A percentile compares a stretch with the other conserved stretches of the same genome.
These are phyloP conservation scores for Aureobasidium sp. DNA, from an alignment of 2,329 filamentous ascomycete genomes.

Conservation along the genomic window DNA sequence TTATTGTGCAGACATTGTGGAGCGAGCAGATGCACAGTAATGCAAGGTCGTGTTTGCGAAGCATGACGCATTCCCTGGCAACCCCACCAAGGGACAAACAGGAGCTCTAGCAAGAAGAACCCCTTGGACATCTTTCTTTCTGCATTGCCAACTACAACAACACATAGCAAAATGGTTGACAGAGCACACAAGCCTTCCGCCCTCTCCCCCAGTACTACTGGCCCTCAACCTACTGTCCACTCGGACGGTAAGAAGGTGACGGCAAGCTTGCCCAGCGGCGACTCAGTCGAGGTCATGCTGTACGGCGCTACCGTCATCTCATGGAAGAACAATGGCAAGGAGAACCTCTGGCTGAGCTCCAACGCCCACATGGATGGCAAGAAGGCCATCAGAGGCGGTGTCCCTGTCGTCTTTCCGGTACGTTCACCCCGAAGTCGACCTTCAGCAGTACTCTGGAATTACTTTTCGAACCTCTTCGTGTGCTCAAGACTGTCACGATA, in stretches of 20 bases:
- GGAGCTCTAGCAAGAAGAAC: neutral
- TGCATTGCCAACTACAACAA: neutral
- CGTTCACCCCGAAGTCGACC: slow-evolving; percentile 25
- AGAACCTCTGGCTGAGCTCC: slow-evolving; percentile 83
- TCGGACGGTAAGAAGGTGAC: slow-evolving; percentile 64
- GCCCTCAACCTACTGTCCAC: slow-evolving; percentile 68
- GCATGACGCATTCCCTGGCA: neutral
- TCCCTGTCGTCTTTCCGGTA: slow-evolving; percentile 90
- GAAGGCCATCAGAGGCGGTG: slow-evolving; percentile 84
- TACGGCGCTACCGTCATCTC: slow-evolving; percentile 86
- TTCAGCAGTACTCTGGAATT: no score
- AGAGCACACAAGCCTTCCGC: slow-evolving; percentile 76
- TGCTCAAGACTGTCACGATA: no score
- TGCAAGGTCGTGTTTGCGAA: neutral
- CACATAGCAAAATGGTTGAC: slow-evolving; percentile 56
- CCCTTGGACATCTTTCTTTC: neutral
- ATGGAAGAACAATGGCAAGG: slow-evolving; percentile 76
- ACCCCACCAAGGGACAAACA: slow-evolving; percentile 1
- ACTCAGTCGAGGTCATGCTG: slow-evolving; percentile 79
- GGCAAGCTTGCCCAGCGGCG: slow-evolving; percentile 77
- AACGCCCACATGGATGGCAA: slow-evolving; percentile 72
- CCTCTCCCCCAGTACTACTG: slow-evolving; percentile 57
- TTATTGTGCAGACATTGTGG: neutral
- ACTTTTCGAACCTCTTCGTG: no score
- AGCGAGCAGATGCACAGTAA: neutral